These are phyloP conservation scores for Pleurostoma richardsiae DNA, from an alignment of 2,329 filamentous ascomycete species.

Conservation along the genomic window DNA sequence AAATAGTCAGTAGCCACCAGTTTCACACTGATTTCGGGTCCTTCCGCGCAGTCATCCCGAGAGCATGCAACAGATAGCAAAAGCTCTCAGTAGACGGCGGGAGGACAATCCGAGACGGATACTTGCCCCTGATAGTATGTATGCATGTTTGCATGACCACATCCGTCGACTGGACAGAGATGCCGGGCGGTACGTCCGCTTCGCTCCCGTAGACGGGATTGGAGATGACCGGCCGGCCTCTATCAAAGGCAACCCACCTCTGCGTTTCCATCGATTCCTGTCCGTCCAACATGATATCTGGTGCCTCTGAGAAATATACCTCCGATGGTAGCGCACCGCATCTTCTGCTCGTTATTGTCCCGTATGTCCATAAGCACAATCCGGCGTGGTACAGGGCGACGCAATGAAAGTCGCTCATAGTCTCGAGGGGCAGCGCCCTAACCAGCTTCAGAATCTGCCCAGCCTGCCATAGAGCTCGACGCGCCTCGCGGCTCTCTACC, in stretches of 20 bases:
- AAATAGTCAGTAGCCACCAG: not conserved
- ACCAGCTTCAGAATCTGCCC: not conserved
- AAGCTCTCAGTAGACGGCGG: not conserved
- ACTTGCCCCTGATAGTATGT: not conserved
- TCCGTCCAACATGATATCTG: not conserved
- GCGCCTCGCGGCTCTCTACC: not conserved
- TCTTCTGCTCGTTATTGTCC: not conserved
- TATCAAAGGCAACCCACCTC: not conserved
- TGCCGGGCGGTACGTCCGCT: not conserved
- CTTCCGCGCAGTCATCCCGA: not conserved
- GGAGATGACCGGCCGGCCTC: not conserved
- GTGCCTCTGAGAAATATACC: not conserved
- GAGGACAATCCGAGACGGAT: not conserved
- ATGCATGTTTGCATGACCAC: constrained; percentile 3
- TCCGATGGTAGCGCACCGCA: not conserved
- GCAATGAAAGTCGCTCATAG: not conserved
- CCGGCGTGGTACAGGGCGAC: not conserved
- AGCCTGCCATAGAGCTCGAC: not conserved
- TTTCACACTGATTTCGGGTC: not conserved
- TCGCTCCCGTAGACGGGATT: not conserved
- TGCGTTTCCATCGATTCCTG: not conserved
- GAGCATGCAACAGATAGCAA: not conserved
- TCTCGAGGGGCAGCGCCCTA: not conserved
- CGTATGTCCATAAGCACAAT: not conserved
- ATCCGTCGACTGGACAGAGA: constrained; percentile 7